phyloP scores from a whole-genome alignment of 2,329 filamentous ascomycete genomes.

The Colletotrichum spaethianum region DNA sequence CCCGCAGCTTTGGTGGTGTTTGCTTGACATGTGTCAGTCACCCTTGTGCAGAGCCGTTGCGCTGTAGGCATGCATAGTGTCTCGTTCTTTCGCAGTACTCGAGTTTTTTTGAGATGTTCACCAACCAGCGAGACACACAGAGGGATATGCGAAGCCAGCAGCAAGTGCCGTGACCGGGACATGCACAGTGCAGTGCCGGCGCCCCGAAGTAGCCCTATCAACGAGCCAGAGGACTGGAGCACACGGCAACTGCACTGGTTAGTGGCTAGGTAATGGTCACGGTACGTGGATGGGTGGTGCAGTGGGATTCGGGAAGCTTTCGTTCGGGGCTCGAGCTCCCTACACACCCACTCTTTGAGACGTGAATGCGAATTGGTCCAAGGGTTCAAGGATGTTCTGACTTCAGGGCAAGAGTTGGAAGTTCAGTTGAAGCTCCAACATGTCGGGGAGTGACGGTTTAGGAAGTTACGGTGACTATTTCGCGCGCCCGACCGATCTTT shows the following conservation, averaged over 20 bases:
- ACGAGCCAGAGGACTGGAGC: constrained; percentile 6
- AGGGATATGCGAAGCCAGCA: not conserved
- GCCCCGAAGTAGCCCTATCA: constrained; percentile 15
- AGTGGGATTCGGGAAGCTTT: constrained; percentile 34
- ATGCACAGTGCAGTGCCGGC: constrained; percentile 8
- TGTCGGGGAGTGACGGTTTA: constrained; percentile 27
- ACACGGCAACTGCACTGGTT: constrained; percentile 1
- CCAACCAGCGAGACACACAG: not conserved
- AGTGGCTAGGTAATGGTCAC: constrained; percentile 17
- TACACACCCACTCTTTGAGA: constrained; percentile 18
- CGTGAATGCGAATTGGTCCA: constrained; percentile 25
- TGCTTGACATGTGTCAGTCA: constrained; percentile 34
- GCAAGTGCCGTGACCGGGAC: constrained; percentile 12
- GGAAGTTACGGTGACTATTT: constrained; percentile 16
- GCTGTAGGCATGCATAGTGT: not conserved
- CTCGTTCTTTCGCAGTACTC: not conserved
- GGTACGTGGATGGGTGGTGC: constrained; percentile 12
- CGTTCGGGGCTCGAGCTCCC: constrained; percentile 28
- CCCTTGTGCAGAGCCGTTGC: constrained; percentile 2
- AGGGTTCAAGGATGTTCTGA: constrained; percentile 34
- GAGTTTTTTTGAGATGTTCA: not conserved
- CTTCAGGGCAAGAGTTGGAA: constrained; percentile 26
- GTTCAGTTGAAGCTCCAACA: constrained; percentile 40
- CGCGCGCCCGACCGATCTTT: constrained; percentile 10
- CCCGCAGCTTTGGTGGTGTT: constrained; percentile 7